These are phyloP conservation scores for Teunomyces lycoperdinae DNA, from an alignment of 805 yeast species.

Conservation along the genomic window DNA sequence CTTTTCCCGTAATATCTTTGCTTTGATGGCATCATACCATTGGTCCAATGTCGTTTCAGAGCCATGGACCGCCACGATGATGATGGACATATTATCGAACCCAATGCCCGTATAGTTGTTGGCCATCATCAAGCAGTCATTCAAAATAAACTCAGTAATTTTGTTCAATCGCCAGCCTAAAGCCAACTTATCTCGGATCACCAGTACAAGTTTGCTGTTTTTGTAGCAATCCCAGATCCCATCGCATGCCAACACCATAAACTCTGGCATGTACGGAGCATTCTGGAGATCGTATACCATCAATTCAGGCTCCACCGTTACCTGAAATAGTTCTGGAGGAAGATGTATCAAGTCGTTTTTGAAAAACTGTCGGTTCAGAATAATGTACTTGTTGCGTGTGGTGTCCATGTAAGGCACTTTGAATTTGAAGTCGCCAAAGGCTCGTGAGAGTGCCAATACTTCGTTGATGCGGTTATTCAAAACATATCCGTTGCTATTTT, in stretches of 20 bases:
- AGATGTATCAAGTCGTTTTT: conserved; percentile 28
- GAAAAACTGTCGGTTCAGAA: conserved; percentile 18
- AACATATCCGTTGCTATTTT: conserved; percentile 39
- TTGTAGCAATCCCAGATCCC: conserved; percentile 52
- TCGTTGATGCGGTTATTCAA: conserved; percentile 40
- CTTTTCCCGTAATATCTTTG: conserved; percentile 19
- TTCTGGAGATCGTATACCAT: conserved; percentile 31
- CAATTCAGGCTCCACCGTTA: conserved; percentile 43
- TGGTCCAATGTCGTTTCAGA: conserved; percentile 40
- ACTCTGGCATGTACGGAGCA: conserved; percentile 27
- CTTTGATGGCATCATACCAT: conserved; percentile 59
- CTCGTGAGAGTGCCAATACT: conserved; percentile 41
- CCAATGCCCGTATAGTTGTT: conserved; percentile 75
- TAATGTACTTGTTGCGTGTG: conserved; percentile 29
- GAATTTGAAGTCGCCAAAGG: conserved; percentile 44
- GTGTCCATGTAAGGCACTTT: conserved; percentile 36
- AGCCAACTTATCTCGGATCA: conserved; percentile 56
- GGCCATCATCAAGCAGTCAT: conserved; percentile 68
- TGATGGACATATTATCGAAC: conserved; percentile 76
- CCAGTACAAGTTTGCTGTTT: conserved; percentile 50
- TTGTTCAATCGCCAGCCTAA: conserved; percentile 58
- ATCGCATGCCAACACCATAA: conserved; percentile 42
- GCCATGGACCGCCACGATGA: conserved; percentile 62
- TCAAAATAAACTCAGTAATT: conserved; percentile 57
- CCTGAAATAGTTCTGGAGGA: conserved; percentile 45